phyloP scores from a whole-genome alignment of 2,329 filamentous ascomycete species.

The Fusarium devonianum region DNA sequence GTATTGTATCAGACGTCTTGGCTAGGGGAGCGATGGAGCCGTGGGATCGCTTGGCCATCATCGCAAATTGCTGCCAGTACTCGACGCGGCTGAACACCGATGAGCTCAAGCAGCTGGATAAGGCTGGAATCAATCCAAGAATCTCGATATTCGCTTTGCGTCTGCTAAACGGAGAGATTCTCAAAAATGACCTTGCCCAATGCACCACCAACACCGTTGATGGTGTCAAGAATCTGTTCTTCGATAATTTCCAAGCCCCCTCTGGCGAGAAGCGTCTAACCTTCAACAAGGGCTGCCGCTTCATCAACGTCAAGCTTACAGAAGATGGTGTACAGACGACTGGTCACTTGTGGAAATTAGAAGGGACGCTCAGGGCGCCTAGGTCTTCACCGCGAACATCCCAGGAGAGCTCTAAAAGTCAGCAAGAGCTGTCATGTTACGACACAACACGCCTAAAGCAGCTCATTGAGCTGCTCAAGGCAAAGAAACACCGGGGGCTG shows the following conservation, averaged over 20 bases:
- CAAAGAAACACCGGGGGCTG: constrained; percentile 3
- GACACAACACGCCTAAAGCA: constrained; percentile 25
- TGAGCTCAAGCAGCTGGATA: constrained; percentile 9
- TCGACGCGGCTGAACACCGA: constrained; percentile 32
- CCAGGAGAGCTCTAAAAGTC: constrained; percentile 12
- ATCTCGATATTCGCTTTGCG: constrained; percentile 42
- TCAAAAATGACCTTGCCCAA: constrained; percentile 28
- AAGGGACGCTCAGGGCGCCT: constrained; percentile 21
- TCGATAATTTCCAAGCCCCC: constrained; percentile 30
- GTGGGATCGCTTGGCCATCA: constrained; percentile 43
- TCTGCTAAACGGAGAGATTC: constrained; percentile 45
- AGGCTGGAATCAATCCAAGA: constrained; percentile 26
- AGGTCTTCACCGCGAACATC: constrained; percentile 12
- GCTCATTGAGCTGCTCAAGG: constrained; percentile 16
- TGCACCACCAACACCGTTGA: constrained; percentile 7
- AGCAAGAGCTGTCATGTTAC: constrained; percentile 17
- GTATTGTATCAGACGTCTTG: constrained; percentile 38
- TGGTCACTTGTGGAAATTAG: constrained; percentile 41
- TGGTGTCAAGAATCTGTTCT: constrained; percentile 25
- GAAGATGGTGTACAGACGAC: constrained; percentile 26
- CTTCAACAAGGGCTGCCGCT: constrained; percentile 40
- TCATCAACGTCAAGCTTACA: constrained; percentile 28
- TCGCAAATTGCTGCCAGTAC: constrained; percentile 47
- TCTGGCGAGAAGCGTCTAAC: constrained; percentile 23
- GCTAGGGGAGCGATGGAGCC: constrained; percentile 26